A percentile compares a stretch with the other conserved stretches of the same genome.
These are phyloP conservation scores for Arabidopsis hybrid DNA, from an alignment of 441 rosid genomes.

Conservation along the genomic window DNA sequence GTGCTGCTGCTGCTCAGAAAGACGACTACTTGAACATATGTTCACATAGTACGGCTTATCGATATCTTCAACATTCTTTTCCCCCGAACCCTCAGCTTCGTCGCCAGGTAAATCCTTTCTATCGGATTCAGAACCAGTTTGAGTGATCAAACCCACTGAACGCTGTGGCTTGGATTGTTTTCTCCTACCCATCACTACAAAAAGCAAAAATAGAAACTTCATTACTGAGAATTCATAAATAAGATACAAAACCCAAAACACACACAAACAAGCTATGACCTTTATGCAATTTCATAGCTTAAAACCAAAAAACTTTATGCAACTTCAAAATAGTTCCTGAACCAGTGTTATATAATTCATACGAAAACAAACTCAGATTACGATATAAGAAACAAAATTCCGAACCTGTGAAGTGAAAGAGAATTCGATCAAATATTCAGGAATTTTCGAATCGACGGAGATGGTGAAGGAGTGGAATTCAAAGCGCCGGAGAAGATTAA, in stretches of 20 bases:
- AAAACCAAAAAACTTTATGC: constrained; percentile 7
- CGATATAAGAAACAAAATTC: background rate
- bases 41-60: constrained; percentile 69
- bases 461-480: constrained; percentile 32
- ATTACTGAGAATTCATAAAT: constrained; percentile 24
- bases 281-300: constrained; percentile 1
- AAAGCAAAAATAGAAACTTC: constrained; percentile 34
- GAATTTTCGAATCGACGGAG: background rate
- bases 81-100: constrained; percentile 27
- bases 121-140: constrained; percentile 45
- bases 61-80: constrained; percentile 40
- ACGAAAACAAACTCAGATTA: background rate
- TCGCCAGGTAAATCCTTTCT: constrained; percentile 40
- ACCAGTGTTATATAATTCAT: background rate
- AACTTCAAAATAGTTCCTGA: background rate
- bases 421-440: constrained; percentile 22
- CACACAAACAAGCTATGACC: constrained; percentile 26
- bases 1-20: constrained; percentile 64
- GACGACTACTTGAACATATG: constrained; percentile 46
- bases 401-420: constrained; percentile 42
- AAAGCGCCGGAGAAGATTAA: constrained; percentile 48
- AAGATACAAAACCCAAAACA: constrained; percentile 18
- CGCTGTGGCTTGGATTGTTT: constrained; percentile 85
- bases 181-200: constrained; percentile 84
- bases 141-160: constrained; percentile 58